Evolutionary conservation across 768 basidiomycete species (phyloP), one percentile per base, ranked within the genome.

Genomic region (Podaxis rugospora): DNA sequence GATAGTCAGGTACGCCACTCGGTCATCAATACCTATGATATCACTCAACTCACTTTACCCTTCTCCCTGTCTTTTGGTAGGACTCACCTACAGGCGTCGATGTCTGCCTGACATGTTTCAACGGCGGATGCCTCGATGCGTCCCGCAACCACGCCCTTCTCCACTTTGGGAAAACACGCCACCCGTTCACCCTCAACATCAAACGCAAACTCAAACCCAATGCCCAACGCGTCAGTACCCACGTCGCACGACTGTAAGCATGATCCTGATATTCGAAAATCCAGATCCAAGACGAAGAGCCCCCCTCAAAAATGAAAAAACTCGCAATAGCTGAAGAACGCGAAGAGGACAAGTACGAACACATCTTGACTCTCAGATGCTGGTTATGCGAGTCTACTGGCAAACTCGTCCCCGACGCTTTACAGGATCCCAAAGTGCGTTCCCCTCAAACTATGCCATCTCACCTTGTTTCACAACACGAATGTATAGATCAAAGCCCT

Each of bases 91-190:
- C 78, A 11, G 96, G 96, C 5, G 76, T 97, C 63, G 90, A 97
- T 66, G 90, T 98, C 55, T 99, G 96, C 72, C 77, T 99, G 57
- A 72, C 72, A 23, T 99, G 96, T 78, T 99, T 95, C 83, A 98
- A 95, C 67, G 97, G 97, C 6, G 92, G 88, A 0, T 99, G 96
- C 69, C 75, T 88, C 2, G 79, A 77, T 65, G 54, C 68, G 4
- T 77, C 78, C 16, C 77, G 91, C 27, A 83, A 87, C 57, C 97
- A 98, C 69, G 88, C 92, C 4, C 77, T 75, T 7, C 83, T 83
- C 0, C 96, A 98, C 71, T 78, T 79, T 39, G 74, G 82, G 63
- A 89, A 88, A 79, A 82, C 85, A 0, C 86, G 83, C 0, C 97
- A 99, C 67, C 62, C 74, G 0, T 86, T 93, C 64, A 87, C 88